phyloP scores from a whole-genome alignment of 495 filamentous ascomycete genomes.

The Saxophila tyrrhenica region DNA sequence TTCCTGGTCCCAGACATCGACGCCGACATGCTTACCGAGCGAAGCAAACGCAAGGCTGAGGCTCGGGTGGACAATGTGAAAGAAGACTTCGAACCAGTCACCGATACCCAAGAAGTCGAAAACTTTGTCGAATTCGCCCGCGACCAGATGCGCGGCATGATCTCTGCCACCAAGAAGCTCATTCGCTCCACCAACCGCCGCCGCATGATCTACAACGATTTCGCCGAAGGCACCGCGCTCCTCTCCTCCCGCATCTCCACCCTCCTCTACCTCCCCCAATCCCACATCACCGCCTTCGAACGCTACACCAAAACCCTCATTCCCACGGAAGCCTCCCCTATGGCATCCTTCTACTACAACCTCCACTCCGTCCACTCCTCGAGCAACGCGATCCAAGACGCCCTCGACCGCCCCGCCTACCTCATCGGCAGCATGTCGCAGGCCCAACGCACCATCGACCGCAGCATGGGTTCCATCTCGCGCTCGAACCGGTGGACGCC shows the following conservation, averaged over 20 bases:
- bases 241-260: slow-evolving; percentile 46
- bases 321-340: slow-evolving; percentile 63
- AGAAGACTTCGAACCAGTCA: slow-evolving; percentile 73
- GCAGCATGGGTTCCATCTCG: slow-evolving; percentile 58
- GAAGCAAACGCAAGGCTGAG: slow-evolving; percentile 76
- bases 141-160: slow-evolving; percentile 74
- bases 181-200: slow-evolving; percentile 56
- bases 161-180: slow-evolving; percentile 67
- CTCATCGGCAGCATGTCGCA: slow-evolving; percentile 59
- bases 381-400: slow-evolving; percentile 63
- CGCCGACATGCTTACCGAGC: slow-evolving; percentile 75
- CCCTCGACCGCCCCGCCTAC: slow-evolving; percentile 68
- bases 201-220: slow-evolving; percentile 44
- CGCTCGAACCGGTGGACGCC: slow-evolving; percentile 69
- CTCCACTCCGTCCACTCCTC: slow-evolving; percentile 68
- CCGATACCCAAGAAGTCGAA: slow-evolving; percentile 79
- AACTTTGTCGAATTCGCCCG: slow-evolving; percentile 81
- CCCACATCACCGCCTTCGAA: slow-evolving; percentile 59
- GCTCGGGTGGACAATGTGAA: slow-evolving; percentile 68
- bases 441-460: slow-evolving; percentile 56
- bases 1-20: slow-evolving; percentile 94
- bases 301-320: slow-evolving; percentile 56
- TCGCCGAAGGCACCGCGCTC: slow-evolving; percentile 55
- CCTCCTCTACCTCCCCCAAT: slow-evolving; percentile 52
- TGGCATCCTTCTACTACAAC: slow-evolving; percentile 58